Percentiles rank a stretch among this genome's conserved stretches.
phyloP scores from a whole-genome alignment of 306 rosid species.

The Vicia faba region DNA sequence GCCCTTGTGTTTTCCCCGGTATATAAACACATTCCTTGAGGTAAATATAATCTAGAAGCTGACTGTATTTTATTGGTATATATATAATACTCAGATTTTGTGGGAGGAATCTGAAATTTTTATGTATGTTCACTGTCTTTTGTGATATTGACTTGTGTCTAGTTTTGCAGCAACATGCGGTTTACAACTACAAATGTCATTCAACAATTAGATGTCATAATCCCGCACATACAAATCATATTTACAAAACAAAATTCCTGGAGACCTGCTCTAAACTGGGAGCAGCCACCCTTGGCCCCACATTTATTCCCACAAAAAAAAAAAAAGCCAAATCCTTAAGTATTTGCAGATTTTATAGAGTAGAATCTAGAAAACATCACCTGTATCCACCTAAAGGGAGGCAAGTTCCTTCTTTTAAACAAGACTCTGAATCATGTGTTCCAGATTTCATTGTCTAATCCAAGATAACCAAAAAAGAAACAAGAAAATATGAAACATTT shows the following conservation, averaged over 20 bases:
- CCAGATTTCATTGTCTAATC: constrained; percentile 80
- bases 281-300: neutral
- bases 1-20: constrained; percentile 27
- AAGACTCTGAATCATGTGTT: constrained; percentile 76
- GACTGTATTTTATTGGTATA: constrained; percentile 1
- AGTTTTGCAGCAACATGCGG: constrained; percentile 8
- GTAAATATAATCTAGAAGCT: constrained; percentile 19
- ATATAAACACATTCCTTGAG: constrained; percentile 12
- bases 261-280: neutral
- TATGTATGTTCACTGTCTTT: constrained; percentile 9
- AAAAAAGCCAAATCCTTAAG: constrained; percentile 11
- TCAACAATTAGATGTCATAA: neutral
- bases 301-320: neutral
- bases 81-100: neutral
- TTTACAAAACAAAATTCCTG: neutral
- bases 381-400: constrained; percentile 99
- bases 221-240: constrained; percentile 6
- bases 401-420: constrained; percentile 73
- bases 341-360: constrained; percentile 26
- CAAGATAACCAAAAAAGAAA: constrained; percentile 39
- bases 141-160: constrained; percentile 21
- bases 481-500: constrained; percentile 26
- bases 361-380: constrained; percentile 50
- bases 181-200: constrained; percentile 8
- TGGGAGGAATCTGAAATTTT: constrained; percentile 2